Base-by-base conservation (phyloP, 2,329 filamentous ascomycete genomes). In the Drechslerella coelobrocha region DNA sequence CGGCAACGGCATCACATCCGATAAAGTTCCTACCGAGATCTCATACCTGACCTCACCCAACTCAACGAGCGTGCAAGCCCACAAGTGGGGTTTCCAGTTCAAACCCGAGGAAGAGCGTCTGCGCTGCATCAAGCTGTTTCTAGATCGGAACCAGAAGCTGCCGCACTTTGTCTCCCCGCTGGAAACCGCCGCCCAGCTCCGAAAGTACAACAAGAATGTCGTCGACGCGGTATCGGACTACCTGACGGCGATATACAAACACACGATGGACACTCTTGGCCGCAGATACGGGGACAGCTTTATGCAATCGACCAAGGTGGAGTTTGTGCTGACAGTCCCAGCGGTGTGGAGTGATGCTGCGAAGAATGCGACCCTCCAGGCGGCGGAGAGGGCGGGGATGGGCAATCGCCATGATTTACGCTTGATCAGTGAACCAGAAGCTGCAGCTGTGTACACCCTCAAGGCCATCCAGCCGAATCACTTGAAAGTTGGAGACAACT, bases 281-380 rank as follows among this genome's bases (percentile, higher is more conserved):
- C 82, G 87, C 69, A 82, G 89, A 50, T 92, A 92, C 76, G 90
- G 90, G 75, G 88, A 89, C 79, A 87, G 86, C 0, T 92, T 93
- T 76, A 90, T 92, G 86, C 84, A 84, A 5, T 86, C 85, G 6
- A 92, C 89, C 3, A 87, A 86, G 75, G 86, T 91, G 39, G 87
- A 92, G 72, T 92, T 90, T 75, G 89, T 93, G 52, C 82, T 94
- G 61, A 93, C 90, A 0, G 90, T 89, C 55, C 90, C 90, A 6
- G 90, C 90, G 6, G 89, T 93, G 6, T 94, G 90, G 90, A 90
- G 87, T 23, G 90, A 94, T 77, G 85, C 88, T 0, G 90, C 90
- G n/a, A 93, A 92, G 80, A 90, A 91, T 78, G 89, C 89, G 4
- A 93, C 90, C 1, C 79, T 92, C 52, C 85, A 89, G 76, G 90